These are phyloP conservation scores for Cymbopogon citratus DNA, from an alignment of 176 grass and related monocot species.

Conservation along the genomic window DNA sequence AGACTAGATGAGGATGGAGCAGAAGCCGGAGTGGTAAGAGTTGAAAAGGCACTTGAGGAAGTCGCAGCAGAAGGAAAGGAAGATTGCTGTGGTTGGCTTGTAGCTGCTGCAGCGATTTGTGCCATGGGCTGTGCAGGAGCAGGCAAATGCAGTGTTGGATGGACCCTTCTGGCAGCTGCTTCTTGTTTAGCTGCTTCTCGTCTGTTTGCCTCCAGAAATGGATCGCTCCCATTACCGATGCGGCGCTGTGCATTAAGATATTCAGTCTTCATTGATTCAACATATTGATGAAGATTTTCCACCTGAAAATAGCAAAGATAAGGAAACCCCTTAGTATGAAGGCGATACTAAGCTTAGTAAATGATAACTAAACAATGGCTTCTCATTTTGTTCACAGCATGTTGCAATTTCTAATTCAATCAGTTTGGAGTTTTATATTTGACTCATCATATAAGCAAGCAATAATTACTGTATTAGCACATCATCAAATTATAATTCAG, in stretches of 20 bases:
- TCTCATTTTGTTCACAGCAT: neutral
- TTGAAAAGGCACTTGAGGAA: conserved; percentile 43
- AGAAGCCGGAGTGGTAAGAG: conserved; percentile 49
- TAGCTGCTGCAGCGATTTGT: conserved; percentile 36
- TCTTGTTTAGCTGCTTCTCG: conserved; percentile 86
- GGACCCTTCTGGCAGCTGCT: conserved; percentile 79
- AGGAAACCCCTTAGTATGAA: neutral
- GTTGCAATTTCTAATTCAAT: neutral
- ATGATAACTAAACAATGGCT: neutral
- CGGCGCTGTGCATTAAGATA: conserved; percentile 66
- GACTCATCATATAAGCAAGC: neutral
- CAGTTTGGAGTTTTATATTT: conserved; percentile 19
- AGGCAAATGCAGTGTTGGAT: conserved; percentile 91
- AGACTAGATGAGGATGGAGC: conserved; percentile 61
- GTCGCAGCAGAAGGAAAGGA: conserved; percentile 35
- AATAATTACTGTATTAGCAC: neutral
- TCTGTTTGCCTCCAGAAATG: conserved; percentile 93
- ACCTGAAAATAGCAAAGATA: conserved; percentile 51
- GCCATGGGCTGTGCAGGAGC: conserved; percentile 45
- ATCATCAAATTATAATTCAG: neutral
- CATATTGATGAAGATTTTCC: conserved; percentile 93
- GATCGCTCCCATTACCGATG: conserved; percentile 59
- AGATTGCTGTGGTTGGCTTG: conserved; percentile 43
- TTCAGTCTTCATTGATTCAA: conserved; percentile 73
- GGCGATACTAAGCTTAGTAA: neutral